Base-by-base conservation (phyloP, 1,284 basidiomycete genomes). In the Vanrija pseudolonga region DNA sequence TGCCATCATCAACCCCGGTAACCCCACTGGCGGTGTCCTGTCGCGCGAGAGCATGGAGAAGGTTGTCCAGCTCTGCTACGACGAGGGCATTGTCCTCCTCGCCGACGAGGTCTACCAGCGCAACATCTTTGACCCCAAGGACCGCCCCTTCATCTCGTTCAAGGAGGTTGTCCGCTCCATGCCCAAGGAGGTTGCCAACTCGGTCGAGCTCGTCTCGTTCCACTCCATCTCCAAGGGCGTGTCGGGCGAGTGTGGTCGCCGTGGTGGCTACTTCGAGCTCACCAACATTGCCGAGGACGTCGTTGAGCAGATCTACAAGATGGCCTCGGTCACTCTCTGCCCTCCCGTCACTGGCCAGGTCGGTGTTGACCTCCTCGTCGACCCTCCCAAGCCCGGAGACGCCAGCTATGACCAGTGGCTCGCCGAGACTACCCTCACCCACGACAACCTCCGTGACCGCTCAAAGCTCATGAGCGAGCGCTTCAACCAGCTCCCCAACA, bases 141-240 rank as follows among this genome's bases (percentile, higher is more conserved):
- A 78, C 41, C 84, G 87, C 72, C 84, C 89, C 0, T 97, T 97
- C 81, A 84, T 85, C 50, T 92, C 89, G 8, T 96, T 97, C 84
- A 96, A 96, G 76, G 87, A 91, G 76, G 81, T 90, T 53, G 82
- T 95, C 3, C 82, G 56, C 76, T 85, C 55, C 55, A 77, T 81
- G 63, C 86, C 83, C 44, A 81, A 80, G 57, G 66, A 71, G 56
- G 55, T 75, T 15, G 64, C 72, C n/a, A 65, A 77, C 36, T 64
- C 67, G 19, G 78, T 93, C 58, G 85, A 90, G 46, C 84, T 97
- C 69, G 81, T 96, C 47, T 91, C 88, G 48, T 96, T 95, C 85
- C 93, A 97, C 80, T 92, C 89, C 50, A 93, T 93, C 71, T 93
- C 89, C 52, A 97, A 97, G 77, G 93, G 93, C 54, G 89, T 95